These are phyloP conservation scores for Aphanoascus verrucosus DNA, from an alignment of 2,329 filamentous ascomycete species.

Conservation along the genomic window DNA sequence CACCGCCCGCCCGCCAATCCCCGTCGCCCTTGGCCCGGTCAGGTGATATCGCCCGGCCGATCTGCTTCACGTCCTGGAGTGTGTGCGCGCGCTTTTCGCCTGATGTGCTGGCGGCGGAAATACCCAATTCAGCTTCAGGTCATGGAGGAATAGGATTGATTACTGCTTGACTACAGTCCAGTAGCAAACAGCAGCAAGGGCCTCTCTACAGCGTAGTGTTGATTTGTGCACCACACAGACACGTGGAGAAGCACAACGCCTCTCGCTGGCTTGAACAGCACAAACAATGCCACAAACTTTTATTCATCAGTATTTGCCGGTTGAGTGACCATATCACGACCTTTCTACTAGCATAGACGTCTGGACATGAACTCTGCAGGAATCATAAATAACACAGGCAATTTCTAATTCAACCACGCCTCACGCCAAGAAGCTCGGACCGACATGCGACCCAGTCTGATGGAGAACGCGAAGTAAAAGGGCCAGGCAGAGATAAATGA, in stretches of 20 bases:
- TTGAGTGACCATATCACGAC: not conserved
- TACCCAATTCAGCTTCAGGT: not conserved
- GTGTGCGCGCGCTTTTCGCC: not conserved
- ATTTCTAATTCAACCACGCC: constrained; percentile 11
- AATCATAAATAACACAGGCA: constrained; percentile 5
- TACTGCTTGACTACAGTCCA: too few species aligned
- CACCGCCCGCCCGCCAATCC: not conserved
- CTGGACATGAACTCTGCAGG: not conserved
- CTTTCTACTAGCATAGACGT: not conserved
- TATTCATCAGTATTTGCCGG: not conserved
- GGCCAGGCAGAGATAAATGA: not conserved
- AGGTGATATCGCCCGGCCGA: not conserved
- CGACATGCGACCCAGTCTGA: constrained; percentile 1
- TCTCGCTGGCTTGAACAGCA: not conserved
- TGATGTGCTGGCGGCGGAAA: not conserved
- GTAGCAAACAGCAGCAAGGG: too few species aligned
- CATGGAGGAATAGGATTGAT: not conserved
- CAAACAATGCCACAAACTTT: not conserved
- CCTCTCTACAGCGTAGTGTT: too few species aligned
- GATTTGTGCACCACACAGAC: not conserved
- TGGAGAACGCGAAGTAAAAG: not conserved
- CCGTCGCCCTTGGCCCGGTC: not conserved
- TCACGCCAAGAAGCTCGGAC: constrained; percentile 8
- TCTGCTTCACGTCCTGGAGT: not conserved
- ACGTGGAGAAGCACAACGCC: not conserved